A percentile compares a stretch with the other conserved stretches of the same genome.
phyloP scores from a whole-genome alignment of 257 asterid genomes.

The Solanum chmielewskii region DNA sequence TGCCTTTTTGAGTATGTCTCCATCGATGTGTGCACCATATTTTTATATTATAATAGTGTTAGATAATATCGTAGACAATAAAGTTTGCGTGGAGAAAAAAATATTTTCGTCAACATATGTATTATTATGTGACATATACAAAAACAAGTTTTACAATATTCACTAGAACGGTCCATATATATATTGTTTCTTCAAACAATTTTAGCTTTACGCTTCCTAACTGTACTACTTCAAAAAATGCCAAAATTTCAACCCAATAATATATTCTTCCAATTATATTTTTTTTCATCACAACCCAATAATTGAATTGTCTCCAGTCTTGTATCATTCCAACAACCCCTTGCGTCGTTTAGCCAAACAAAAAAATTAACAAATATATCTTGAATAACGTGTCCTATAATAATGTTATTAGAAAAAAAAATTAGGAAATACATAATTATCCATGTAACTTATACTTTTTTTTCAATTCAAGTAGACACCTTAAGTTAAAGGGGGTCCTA shows the following conservation, averaged over 20 bases:
- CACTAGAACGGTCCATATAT: not conserved
- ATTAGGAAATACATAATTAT: too few species aligned
- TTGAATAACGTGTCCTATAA: not conserved
- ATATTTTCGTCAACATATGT: not conserved
- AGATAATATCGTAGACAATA: not conserved
- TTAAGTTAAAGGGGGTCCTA: too few species aligned
- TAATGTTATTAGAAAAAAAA: not conserved
- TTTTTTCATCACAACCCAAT: not conserved
- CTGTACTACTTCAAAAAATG: not conserved
- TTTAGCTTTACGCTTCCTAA: not conserved
- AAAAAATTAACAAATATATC: not conserved
- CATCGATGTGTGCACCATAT: not conserved
- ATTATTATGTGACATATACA: not conserved
- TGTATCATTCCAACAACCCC: not conserved
- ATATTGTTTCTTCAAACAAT: not conserved
- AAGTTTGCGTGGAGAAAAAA: too few species aligned
- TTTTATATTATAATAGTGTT: not conserved
- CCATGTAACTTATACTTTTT: too few species aligned
- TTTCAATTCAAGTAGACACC: too few species aligned
- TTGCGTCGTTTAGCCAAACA: not conserved
- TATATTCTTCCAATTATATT: not conserved
- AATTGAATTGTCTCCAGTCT: not conserved
- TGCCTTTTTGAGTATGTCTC: not conserved
- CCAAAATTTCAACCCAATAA: not conserved
- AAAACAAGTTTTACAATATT: not conserved